A percentile compares a stretch with the other conserved stretches of the same genome.
phyloP scores from a whole-genome alignment of 2,329 filamentous ascomycete genomes.

The Coccinonectria pachysandricola region DNA sequence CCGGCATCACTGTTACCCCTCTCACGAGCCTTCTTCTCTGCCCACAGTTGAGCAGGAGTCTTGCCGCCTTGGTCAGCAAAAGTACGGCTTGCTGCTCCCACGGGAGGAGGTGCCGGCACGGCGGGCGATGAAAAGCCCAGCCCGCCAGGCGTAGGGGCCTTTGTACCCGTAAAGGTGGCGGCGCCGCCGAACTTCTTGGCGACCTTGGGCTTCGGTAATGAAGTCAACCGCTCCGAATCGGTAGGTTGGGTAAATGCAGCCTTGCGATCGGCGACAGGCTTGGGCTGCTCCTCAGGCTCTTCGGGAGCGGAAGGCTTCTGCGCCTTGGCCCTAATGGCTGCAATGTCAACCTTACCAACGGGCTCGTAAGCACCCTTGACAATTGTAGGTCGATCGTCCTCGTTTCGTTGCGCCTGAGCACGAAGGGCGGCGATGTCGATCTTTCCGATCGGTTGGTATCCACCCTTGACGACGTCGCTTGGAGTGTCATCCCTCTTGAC shows the following conservation, averaged over 20 bases:
- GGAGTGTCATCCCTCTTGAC: conserved; percentile 32
- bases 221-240: conserved; percentile 70
- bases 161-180: conserved; percentile 73
- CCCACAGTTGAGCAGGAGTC: conserved; percentile 94
- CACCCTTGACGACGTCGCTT: conserved; percentile 66
- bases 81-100: conserved; percentile 77
- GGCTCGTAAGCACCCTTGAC: conserved; percentile 94
- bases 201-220: conserved; percentile 88
- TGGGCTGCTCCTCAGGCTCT: conserved; percentile 32
- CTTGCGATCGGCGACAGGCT: conserved; percentile 64
- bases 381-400: conserved; percentile 69
- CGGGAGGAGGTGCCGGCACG: conserved; percentile 44
- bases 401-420: conserved; percentile 55
- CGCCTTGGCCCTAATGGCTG: conserved; percentile 76
- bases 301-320: conserved; percentile 52
- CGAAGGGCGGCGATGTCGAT: conserved; percentile 93
- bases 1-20: conserved; percentile 39
- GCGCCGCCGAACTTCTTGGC: conserved; percentile 74
- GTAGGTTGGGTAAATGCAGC: conserved; percentile 53
- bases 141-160: conserved; percentile 67
- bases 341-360: conserved; percentile 93
- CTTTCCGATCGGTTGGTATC: conserved; percentile 90
- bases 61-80: conserved; percentile 94
- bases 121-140: conserved; percentile 53
- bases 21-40: conserved; percentile 87